Evolutionary conservation across 495 filamentous ascomycete species (phyloP).

Genomic region (Bacidia rubella): DNA sequence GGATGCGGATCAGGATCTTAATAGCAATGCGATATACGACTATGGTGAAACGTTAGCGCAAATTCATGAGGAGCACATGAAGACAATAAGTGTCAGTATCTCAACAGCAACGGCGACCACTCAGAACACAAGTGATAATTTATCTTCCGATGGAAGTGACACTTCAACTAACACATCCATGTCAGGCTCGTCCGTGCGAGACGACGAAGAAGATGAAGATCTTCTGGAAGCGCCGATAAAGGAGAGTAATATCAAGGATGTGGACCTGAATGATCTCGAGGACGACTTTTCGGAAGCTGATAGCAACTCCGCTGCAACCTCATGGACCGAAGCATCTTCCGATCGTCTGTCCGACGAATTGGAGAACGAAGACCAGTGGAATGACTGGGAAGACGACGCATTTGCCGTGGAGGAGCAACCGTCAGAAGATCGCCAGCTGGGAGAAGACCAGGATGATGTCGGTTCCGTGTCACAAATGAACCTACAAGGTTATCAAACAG

Average conservation of each 20-base stretch:
- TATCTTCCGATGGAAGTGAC: too few relatives aligned
- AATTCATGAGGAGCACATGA: not conserved
- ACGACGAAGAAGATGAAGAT: too few relatives aligned
- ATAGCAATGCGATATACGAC: not conserved
- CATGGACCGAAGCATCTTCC: conserved; percentile 9
- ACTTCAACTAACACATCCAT: not conserved
- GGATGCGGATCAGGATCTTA: not conserved
- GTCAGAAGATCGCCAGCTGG: too few relatives aligned
- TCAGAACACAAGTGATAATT: too few relatives aligned
- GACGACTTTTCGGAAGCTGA: not conserved
- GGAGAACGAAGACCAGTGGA: conserved; percentile 6
- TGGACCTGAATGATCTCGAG: not conserved
- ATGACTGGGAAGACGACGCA: not conserved
- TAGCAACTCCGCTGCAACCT: conserved; percentile 7
- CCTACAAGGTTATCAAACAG: too few relatives aligned
- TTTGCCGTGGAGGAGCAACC: not conserved
- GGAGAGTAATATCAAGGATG: not conserved
- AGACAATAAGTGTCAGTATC: not conserved
- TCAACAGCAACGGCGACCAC: not conserved
- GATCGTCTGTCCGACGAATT: not conserved
- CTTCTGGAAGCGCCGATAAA: too few relatives aligned
- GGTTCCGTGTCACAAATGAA: too few relatives aligned
- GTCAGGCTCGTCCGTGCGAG: too few relatives aligned
- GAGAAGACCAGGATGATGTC: too few relatives aligned
- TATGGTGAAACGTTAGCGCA: not conserved